Percentiles rank a stretch among this genome's conserved stretches.
Evolutionary conservation across 352 stramenopile genomes (phyloP).

Genomic region (Phytophthora syringae): DNA sequence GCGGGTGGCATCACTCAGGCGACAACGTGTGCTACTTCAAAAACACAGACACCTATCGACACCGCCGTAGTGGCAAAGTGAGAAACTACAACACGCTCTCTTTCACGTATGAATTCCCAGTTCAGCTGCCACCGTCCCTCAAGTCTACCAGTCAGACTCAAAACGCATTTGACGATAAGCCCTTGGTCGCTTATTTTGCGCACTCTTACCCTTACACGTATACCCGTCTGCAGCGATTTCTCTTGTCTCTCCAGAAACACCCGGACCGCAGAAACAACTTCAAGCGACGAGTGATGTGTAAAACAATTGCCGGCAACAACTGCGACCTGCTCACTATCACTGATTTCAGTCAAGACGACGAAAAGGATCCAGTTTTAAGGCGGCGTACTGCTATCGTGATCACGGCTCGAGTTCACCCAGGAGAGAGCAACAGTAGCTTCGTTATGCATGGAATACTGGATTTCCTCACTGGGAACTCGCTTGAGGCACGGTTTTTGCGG

Average conservation of each 20-base stretch:
- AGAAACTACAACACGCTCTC: conserved; percentile 77
- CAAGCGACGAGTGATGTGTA: conserved; percentile 71
- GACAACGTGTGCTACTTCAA: conserved; percentile 87
- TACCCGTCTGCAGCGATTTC: conserved; percentile 61
- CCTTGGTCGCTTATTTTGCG: conserved; percentile 70
- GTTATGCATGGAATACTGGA: conserved; percentile 91
- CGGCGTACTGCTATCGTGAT: conserved; percentile 75
- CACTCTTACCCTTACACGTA: conserved; percentile 91
- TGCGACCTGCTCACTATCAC: conserved; percentile 92
- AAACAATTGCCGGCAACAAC: conserved; percentile 84
- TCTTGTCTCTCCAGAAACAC: conserved; percentile 66
- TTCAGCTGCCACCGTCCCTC: conserved; percentile 6
- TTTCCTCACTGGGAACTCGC: conserved; percentile 78
- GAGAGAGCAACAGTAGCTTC: conserved; percentile 90
- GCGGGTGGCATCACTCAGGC: conserved; percentile 77
- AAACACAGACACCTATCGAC: conserved; percentile 73
- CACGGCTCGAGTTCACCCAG: conserved; percentile 87
- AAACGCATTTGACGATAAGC: conserved; percentile 22
- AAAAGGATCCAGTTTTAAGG: conserved; percentile 25
- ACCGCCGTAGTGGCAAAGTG: conserved; percentile 53
- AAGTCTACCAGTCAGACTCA: conserved; percentile 4
- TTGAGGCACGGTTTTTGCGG: conserved; percentile 78
- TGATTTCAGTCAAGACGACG: conserved; percentile 67
- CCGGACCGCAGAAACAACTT: conserved; percentile 52
- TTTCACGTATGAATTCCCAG: conserved; percentile 74